phyloP scores from a whole-genome alignment of 106 monocot genomes.

The Gastrodia elata region DNA sequence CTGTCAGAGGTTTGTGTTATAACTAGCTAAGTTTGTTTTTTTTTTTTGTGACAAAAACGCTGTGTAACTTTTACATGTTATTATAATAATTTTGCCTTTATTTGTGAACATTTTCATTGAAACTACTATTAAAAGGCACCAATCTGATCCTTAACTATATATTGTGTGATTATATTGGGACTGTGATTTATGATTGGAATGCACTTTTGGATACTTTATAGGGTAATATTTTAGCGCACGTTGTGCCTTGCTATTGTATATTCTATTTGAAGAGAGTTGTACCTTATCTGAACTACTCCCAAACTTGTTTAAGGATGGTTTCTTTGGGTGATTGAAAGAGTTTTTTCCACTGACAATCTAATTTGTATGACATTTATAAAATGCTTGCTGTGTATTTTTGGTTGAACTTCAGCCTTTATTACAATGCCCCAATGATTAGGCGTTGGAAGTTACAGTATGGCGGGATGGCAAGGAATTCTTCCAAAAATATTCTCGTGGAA shows the following conservation, averaged over 20 bases:
- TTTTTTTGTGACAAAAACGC: not conserved
- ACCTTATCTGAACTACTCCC: too few relatives aligned
- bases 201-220: not conserved
- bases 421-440: conserved; percentile 22
- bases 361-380: too few relatives aligned
- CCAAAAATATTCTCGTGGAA: conserved; percentile 83
- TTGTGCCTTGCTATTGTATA: not conserved
- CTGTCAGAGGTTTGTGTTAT: conserved; percentile 73
- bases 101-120: not conserved
- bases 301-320: too few relatives aligned
- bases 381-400: not conserved
- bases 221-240: not conserved
- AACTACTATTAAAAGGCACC: not conserved
- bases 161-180: not conserved
- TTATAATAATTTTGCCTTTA: not conserved
- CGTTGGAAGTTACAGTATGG: conserved; percentile 91
- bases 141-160: not conserved
- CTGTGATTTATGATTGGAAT: not conserved
- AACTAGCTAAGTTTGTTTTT: not conserved
- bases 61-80: not conserved
- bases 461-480: conserved; percentile 72
- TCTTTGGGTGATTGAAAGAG: too few relatives aligned
- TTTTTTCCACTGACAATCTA: too few relatives aligned
- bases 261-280: too few relatives aligned
- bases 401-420: not conserved